Conservation (phyloP, 2,329 filamentous ascomycete species). For the Cytospora piceicola region DNA sequence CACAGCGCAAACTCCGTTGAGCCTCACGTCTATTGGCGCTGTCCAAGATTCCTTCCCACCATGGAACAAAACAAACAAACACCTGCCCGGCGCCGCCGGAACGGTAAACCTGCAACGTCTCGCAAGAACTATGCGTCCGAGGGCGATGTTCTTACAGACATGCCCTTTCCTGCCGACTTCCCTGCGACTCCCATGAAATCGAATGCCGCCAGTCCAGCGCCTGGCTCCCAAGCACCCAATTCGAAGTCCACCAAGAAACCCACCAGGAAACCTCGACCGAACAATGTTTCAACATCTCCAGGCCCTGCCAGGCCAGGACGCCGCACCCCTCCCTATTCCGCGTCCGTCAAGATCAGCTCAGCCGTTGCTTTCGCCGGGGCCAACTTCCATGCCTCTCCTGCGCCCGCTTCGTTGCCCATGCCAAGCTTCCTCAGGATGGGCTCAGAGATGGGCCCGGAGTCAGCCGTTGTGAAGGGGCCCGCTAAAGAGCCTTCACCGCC, state of each 20-base stretch:
- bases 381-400: slow-evolving; percentile 86
- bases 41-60: slow-evolving; percentile 22
- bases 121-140: slow-evolving; percentile 64
- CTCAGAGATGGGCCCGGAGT: slow-evolving; percentile 28
- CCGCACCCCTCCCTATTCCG: slow-evolving; percentile 51
- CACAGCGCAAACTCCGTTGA: slow-evolving; percentile 10
- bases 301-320: slow-evolving; percentile 46
- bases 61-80: slow-evolving; percentile 46
- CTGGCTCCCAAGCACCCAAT: slow-evolving; percentile 38
- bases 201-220: slow-evolving; percentile 42
- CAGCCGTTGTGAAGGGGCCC: slow-evolving; percentile 27
- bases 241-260: slow-evolving; percentile 39
- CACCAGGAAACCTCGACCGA: slow-evolving; percentile 38
- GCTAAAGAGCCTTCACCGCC: slow-evolving; percentile 56
- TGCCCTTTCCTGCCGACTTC: slow-evolving; percentile 42
- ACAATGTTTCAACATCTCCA: slow-evolving; percentile 46
- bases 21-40: background rate
- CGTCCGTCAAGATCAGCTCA: slow-evolving; percentile 49
- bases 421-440: slow-evolving; percentile 53
- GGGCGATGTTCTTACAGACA: slow-evolving; percentile 52
- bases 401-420: slow-evolving; percentile 85
- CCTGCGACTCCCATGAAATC: slow-evolving; percentile 54
- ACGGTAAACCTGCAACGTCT: slow-evolving; percentile 44
- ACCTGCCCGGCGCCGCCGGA: slow-evolving; percentile 47
- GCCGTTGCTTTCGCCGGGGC: slow-evolving; percentile 79